Evolutionary conservation across 192 early-diverging fungal genomes (phyloP).

Genomic region (Coemansia brasiliensis): DNA sequence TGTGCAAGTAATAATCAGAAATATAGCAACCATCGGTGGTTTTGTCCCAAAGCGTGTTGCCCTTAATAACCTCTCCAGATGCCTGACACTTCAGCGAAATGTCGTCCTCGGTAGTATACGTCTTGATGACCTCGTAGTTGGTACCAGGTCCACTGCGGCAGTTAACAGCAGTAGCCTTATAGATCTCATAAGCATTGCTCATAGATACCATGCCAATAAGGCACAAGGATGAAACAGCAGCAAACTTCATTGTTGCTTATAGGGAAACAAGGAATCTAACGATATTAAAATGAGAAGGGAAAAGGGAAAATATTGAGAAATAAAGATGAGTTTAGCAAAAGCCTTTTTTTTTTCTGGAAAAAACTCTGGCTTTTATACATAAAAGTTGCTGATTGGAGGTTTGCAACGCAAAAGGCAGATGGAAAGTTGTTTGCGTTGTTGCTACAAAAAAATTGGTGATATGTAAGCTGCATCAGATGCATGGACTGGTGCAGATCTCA

Average conservation of each 20-base stretch:
- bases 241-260: constrained; percentile 8
- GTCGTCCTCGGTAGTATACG: constrained; percentile 1
- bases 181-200: constrained; percentile 11
- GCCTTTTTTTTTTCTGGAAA: neutral
- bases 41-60: constrained; percentile 49
- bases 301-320: neutral
- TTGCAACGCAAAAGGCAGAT: too few species aligned
- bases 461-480: too few species aligned
- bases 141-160: constrained; percentile 16
- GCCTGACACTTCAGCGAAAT: constrained; percentile 32
- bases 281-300: neutral
- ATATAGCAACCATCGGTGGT: constrained; percentile 50
- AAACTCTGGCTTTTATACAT: too few species aligned
- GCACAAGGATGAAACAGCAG: neutral
- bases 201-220: constrained; percentile 6
- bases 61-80: constrained; percentile 21
- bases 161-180: constrained; percentile 9
- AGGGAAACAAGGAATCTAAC: neutral
- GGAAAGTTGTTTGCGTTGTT: too few species aligned
- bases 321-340: neutral
- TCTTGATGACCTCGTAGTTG: constrained; percentile 1
- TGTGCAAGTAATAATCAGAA: constrained; percentile 49
- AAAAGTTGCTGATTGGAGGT: too few species aligned
- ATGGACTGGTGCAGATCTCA: too few species aligned
- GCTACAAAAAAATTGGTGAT: too few species aligned